Base-by-base conservation (phyloP, 2,329 filamentous ascomycete species). In the Aspergillus carbonarius region DNA sequence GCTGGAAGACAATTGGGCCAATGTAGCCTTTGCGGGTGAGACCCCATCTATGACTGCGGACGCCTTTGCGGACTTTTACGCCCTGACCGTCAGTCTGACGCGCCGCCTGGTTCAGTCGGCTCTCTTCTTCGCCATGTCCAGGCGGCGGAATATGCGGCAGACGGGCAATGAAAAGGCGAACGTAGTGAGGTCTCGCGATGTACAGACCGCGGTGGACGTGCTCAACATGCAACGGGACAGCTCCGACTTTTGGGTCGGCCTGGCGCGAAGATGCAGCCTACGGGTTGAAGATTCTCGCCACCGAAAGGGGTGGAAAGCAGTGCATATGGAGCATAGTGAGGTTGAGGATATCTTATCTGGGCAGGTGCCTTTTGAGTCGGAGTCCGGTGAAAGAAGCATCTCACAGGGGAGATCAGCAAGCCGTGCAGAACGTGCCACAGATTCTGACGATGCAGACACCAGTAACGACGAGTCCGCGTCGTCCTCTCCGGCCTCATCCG, bases 61-160 rank as follows among this genome's bases (percentile, higher is more conserved):
- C 1, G 87, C 90, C 0, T 82, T 96, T n/a, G 82, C 85, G 5
- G 91, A 95, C 65, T 88, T 96, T 46, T 82, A 92, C 67, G 83
- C 84, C 8, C 74, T 96, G 1, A 79, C 83, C 0, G 72, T 89
- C 1, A 89, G 84, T 54, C 64, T 95, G 13, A 93, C 90, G 0
- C 85, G 84, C 59, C 83, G 90, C 12, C 75, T 96, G 1, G 79
- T 95, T 1, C 85, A 90, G 48, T 85, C 89, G 0, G 79, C 85
- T 0, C 76, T 95, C 0, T 89, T 88, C 66, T 84, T 91, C 58
- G 85, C 88, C n/a, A 83, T 85, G 70, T 88, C 89, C 2, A 82
- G 91, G 42, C 75, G 92, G 23, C 82, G 86, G 54, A 80, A 86
- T 37, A 75, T 71, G 65, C 72, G 72, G 37, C 67, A 59, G 67